Evolutionary conservation across 139 green algal species (phyloP).

Genomic region (Chlamydomonas sphaeroides): DNA sequence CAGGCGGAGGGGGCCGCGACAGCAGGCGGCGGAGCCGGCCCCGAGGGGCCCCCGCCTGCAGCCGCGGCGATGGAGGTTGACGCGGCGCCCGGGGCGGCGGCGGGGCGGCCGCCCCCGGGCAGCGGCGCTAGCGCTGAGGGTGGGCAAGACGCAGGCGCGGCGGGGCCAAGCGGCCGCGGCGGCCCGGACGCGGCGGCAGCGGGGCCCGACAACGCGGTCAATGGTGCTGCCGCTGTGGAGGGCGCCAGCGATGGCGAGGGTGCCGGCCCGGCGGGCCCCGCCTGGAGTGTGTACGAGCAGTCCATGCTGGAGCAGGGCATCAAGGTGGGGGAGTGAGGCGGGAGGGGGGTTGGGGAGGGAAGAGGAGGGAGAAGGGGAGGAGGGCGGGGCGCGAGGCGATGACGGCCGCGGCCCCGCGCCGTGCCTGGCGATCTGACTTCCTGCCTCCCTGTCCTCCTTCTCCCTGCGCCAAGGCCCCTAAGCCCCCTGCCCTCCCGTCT

Average conservation of each 20-base stretch:
- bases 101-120: not conserved
- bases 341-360: not conserved
- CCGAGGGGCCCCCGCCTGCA: too few species aligned
- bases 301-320: not conserved
- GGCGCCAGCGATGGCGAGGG: not conserved
- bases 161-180: not conserved
- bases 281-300: constrained; percentile 6
- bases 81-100: not conserved
- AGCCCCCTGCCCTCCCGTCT: not conserved
- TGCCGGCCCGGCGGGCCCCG: too few species aligned
- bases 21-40: not conserved
- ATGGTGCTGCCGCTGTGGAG: not conserved
- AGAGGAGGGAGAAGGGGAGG: not conserved
- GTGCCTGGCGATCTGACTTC: too few species aligned
- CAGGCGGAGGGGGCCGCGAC: not conserved
- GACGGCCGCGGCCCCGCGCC: too few species aligned
- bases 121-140: not conserved
- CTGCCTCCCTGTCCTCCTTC: too few species aligned
- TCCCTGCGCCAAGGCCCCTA: not conserved
- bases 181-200: too few species aligned
- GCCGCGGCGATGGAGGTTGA: not conserved
- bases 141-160: not conserved
- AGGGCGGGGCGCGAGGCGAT: too few species aligned
- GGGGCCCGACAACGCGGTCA: too few species aligned
- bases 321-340: not conserved